These are phyloP conservation scores for Jaltomata sinuosa DNA, from an alignment of 257 asterid genomes.

Conservation along the genomic window DNA sequence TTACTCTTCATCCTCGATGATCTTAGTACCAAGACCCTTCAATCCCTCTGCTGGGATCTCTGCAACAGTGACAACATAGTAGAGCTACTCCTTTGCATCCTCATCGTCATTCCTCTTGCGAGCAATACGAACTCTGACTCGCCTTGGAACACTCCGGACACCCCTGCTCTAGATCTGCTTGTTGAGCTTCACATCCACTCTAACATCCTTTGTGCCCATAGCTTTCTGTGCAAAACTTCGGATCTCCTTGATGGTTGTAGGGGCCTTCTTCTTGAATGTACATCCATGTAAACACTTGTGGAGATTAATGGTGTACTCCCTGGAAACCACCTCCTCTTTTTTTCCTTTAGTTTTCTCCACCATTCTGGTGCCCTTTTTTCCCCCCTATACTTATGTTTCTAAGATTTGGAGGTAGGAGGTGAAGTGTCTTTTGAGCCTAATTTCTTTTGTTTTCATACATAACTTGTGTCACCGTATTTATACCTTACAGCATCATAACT, in stretches of 20 bases:
- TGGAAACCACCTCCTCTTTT: constrained; percentile 41
- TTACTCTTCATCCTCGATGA: constrained; percentile 42
- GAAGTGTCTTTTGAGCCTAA: no score
- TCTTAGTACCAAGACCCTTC: constrained; percentile 45
- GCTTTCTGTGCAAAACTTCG: constrained; percentile 43
- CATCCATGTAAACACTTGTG: constrained; percentile 54
- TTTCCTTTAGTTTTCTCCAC: constrained; percentile 34
- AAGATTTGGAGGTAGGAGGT: neutral
- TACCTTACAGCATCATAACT: no score
- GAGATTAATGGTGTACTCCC: constrained; percentile 49
- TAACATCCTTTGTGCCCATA: constrained; percentile 49
- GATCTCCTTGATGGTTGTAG: constrained; percentile 54
- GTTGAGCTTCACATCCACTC: constrained; percentile 58
- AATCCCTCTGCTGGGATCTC: constrained; percentile 46
- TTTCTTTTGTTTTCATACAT: no score
- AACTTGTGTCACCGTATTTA: no score
- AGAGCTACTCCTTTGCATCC: constrained; percentile 59
- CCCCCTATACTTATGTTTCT: neutral
- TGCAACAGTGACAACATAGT: constrained; percentile 45
- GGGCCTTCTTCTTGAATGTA: constrained; percentile 59
- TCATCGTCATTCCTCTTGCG: constrained; percentile 59
- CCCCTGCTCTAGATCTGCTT: constrained; percentile 58
- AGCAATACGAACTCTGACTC: constrained; percentile 49
- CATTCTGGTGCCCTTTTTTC: constrained; percentile 14
- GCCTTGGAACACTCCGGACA: constrained; percentile 50